Conservation (phyloP, 225 moss, liverwort and hornwort species). For the Physcomitrellopsis africana region DNA sequence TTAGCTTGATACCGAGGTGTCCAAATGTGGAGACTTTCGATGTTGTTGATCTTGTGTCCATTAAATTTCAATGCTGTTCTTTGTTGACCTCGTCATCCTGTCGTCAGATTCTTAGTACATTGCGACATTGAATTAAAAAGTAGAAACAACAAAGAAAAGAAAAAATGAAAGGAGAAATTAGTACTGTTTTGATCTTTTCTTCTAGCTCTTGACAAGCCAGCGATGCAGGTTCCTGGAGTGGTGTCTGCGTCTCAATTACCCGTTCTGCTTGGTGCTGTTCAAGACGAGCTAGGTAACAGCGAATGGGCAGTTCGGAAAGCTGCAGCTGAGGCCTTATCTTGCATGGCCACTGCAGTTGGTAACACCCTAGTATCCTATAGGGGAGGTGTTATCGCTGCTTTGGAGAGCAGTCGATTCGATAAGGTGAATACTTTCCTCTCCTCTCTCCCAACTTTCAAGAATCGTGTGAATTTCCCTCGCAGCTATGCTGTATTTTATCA, state of each 20-base stretch:
- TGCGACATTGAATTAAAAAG: background rate
- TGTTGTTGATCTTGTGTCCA: background rate
- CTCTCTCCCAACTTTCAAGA: background rate
- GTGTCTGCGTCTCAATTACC: conserved; percentile 51
- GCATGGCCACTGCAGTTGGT: conserved; percentile 66
- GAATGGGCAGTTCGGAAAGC: conserved; percentile 85
- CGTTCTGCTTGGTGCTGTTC: conserved; percentile 51
- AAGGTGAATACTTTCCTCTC: conserved; percentile 48
- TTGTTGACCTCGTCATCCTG: background rate
- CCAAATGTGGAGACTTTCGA: background rate
- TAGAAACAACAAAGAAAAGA: background rate
- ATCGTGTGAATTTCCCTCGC: background rate
- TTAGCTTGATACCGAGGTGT: background rate
- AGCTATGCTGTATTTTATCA: background rate
- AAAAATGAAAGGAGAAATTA: background rate
- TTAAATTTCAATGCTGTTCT: background rate
- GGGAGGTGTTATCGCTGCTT: conserved; percentile 46
- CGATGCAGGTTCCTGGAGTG: conserved; percentile 49
- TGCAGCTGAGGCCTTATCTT: conserved; percentile 66
- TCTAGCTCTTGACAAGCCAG: conserved; percentile 13
- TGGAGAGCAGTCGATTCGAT: conserved; percentile 77
- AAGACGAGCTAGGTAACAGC: conserved; percentile 71
- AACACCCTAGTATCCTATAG: conserved; percentile 52
- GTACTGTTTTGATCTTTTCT: background rate
- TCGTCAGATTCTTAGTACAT: background rate